Evolutionary conservation across 768 basidiomycete genomes (phyloP).

Genomic region (Coprinopsis sp.): DNA sequence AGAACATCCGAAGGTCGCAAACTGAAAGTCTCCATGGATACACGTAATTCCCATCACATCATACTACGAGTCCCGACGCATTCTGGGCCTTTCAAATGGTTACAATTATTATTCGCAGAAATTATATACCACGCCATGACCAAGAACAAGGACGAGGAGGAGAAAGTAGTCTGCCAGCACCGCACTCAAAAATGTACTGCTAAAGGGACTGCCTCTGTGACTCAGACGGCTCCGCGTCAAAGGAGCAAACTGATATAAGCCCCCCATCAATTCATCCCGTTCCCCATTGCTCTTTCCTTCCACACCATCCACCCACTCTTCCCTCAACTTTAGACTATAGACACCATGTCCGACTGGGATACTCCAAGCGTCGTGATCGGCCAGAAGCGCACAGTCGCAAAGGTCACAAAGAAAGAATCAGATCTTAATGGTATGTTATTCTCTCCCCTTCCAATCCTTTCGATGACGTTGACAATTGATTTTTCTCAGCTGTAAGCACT

Average conservation of each 20-base stretch:
- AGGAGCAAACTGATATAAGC: too few relatives aligned
- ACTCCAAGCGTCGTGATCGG: slow-evolving; percentile 71
- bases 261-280: slow-evolving; percentile 1
- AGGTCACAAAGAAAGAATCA: slow-evolving; percentile 59
- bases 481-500: slow-evolving; percentile 46
- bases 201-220: too few relatives aligned
- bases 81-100: not conserved
- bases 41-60: slow-evolving; percentile 4
- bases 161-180: too few relatives aligned
- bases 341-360: slow-evolving; percentile 64
- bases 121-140: too few relatives aligned
- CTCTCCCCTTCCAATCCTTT: slow-evolving; percentile 5
- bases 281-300: slow-evolving; percentile 12
- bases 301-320: slow-evolving; percentile 15
- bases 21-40: slow-evolving; percentile 10
- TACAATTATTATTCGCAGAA: too few relatives aligned
- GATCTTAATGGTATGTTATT: slow-evolving; percentile 48
- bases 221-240: too few relatives aligned
- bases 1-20: slow-evolving; percentile 4
- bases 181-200: too few relatives aligned
- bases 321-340: slow-evolving; percentile 9
- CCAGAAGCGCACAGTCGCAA: slow-evolving; percentile 51
- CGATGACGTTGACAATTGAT: slow-evolving; percentile 2
- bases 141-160: too few relatives aligned
- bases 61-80: not conserved